Evolutionary conservation across 2,329 filamentous ascomycete genomes (phyloP), one percentile per base, ranked within the genome.

Genomic region (Penicillium sp.): DNA sequence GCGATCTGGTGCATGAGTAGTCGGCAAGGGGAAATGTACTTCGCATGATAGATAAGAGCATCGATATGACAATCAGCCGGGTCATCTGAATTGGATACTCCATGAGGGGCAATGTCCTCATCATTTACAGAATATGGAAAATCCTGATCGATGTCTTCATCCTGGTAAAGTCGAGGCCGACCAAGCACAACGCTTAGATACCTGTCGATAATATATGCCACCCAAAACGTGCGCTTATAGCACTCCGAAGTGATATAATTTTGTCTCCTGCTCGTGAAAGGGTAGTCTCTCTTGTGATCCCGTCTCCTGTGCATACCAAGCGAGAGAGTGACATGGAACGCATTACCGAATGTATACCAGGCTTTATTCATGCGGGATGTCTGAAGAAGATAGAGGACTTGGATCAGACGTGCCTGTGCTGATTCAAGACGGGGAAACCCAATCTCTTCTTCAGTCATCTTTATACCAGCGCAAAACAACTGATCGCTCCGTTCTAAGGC

Each of bases 231-330:
- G 28, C 48, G 28, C 8, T 50, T 50, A 10, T 37, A 37, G 3
- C 45, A 49, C 25, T 86, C 48, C 1, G 54, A 45, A n/a, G 57
- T 57, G 37, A 64, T 58, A 45, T 66, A 82, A 22, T 60, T 57
- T 4, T 58, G 53, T 17, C 58, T 43, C 37, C 52, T 54, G 38
- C 60, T 58, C 43, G 58, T 57, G 37, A 54, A 48, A 35, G 60
- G 55, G 50, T 69, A 43, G 28, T 59, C 60, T 47, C 61, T 48
- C 28, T 66, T 57, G 20, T 56, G 22, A 39, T 63, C 65, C 11
- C 59, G 57, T 12, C 58, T 59, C 42, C 65, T 59, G 35, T 69
- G 67, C 50, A 69, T 63, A 8, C 67, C 67, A 35, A 69, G 57
- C 2, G 67, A 74, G 4, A 37, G 28, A 8, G 17, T 37, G 8